These are phyloP conservation scores for Tremellales sp. DNA, from an alignment of 1,284 basidiomycete genomes.

Conservation along the genomic window DNA sequence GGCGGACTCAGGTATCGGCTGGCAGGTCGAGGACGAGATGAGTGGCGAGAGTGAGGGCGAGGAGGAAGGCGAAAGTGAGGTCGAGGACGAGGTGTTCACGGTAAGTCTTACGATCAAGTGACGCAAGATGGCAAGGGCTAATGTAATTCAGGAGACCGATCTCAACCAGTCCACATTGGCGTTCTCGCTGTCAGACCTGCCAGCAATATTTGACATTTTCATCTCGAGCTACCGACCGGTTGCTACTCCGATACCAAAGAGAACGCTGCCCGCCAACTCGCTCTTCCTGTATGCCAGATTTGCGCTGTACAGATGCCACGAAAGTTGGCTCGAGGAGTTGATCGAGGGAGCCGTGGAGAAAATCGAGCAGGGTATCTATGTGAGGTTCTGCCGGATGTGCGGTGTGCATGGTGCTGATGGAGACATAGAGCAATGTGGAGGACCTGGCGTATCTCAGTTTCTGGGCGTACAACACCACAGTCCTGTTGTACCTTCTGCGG, in stretches of 20 bases:
- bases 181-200: slow-evolving; percentile 73
- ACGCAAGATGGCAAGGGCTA: neutral
- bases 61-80: slow-evolving; percentile 43
- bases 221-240: slow-evolving; percentile 64
- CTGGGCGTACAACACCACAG: slow-evolving; percentile 88
- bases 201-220: slow-evolving; percentile 72
- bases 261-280: slow-evolving; percentile 75
- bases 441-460: slow-evolving; percentile 83
- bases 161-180: slow-evolving; percentile 62
- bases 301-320: slow-evolving; percentile 77
- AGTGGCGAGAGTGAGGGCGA: slow-evolving; percentile 36
- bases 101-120: slow-evolving; percentile 41
- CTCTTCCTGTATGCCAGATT: slow-evolving; percentile 82
- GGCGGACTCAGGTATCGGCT: slow-evolving; percentile 22
- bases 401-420: neutral
- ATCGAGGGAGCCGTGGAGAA: slow-evolving; percentile 83
- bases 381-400: slow-evolving; percentile 53
- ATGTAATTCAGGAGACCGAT: slow-evolving; percentile 4
- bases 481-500: slow-evolving; percentile 84
- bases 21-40: slow-evolving; percentile 12
- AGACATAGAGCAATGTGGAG: slow-evolving; percentile 65
- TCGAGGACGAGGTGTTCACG: slow-evolving; percentile 49
- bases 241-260: slow-evolving; percentile 53
- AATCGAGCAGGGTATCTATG: slow-evolving; percentile 88
- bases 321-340: slow-evolving; percentile 85